These are phyloP conservation scores for Globisporangium alternatum DNA, from an alignment of 352 stramenopile species.

Conservation along the genomic window DNA sequence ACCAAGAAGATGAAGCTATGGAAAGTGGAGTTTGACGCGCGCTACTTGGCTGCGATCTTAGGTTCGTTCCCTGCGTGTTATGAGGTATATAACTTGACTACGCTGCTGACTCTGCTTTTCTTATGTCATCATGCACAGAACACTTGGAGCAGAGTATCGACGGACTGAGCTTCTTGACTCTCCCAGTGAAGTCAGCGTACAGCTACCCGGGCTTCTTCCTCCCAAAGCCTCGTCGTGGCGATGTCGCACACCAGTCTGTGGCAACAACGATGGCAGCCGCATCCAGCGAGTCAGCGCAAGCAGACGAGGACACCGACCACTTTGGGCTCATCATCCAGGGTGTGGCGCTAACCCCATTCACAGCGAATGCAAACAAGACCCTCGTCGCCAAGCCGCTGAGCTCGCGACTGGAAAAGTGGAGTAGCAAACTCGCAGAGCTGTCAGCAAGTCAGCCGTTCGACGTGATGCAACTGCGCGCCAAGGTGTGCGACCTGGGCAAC, in stretches of 20 bases:
- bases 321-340: conserved; percentile 42
- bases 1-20: conserved; percentile 41
- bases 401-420: conserved; percentile 40
- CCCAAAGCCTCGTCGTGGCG: conserved; percentile 20
- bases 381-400: conserved; percentile 25
- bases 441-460: conserved; percentile 45
- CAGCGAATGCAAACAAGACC: conserved; percentile 9
- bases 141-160: conserved; percentile 45
- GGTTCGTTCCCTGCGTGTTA: conserved; percentile 26
- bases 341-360: conserved; percentile 30
- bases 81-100: background rate
- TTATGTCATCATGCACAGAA: conserved; percentile 18
- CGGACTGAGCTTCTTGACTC: conserved; percentile 44
- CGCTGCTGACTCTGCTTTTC: background rate
- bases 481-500: conserved; percentile 99
- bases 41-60: conserved; percentile 51
- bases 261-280: background rate
- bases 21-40: conserved; percentile 76
- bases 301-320: conserved; percentile 1
- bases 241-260: background rate
- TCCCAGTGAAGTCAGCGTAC: conserved; percentile 28
- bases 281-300: background rate
- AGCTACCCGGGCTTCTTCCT: conserved; percentile 65
- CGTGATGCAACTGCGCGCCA: conserved; percentile 60
- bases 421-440: conserved; percentile 34